These are phyloP conservation scores for Nigrospora sphaerica DNA, from an alignment of 2,329 filamentous ascomycete genomes.

Conservation along the genomic window DNA sequence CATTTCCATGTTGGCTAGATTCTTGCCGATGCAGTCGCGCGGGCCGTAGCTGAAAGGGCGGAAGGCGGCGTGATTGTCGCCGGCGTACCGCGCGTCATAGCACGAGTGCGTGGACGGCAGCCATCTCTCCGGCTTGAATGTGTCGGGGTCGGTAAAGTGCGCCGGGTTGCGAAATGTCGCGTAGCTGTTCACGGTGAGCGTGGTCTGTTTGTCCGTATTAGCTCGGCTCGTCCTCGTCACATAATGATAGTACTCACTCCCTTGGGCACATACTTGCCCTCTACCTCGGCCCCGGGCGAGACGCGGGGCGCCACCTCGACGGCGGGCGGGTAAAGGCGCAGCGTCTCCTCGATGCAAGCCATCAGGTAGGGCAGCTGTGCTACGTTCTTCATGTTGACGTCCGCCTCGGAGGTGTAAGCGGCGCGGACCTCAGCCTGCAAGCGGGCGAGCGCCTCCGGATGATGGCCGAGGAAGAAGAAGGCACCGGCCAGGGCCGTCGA, in stretches of 20 bases:
- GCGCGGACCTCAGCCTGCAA: constrained; percentile 12
- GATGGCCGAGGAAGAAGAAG: constrained; percentile 29
- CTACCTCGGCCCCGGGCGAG: constrained; percentile 16
- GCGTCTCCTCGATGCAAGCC: constrained; percentile 33
- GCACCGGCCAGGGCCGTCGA: constrained; percentile 35
- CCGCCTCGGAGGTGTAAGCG: constrained; percentile 25
- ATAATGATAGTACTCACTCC: background rate
- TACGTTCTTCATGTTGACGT: constrained; percentile 28
- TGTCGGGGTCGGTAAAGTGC: constrained; percentile 28
- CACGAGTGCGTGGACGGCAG: constrained; percentile 12
- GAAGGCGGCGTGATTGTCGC: constrained; percentile 24
- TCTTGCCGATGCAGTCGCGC: constrained; percentile 30
- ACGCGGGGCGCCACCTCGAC: constrained; percentile 13
- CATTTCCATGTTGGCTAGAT: constrained; percentile 10
- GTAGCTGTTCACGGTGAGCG: background rate
- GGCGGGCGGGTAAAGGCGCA: constrained; percentile 32
- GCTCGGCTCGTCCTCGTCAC: too few relatives aligned
- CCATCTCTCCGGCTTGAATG: constrained; percentile 32
- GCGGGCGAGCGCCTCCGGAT: constrained; percentile 23
- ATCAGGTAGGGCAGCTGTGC: constrained; percentile 29
- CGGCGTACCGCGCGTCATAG: constrained; percentile 13
- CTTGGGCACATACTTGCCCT: constrained; percentile 16
- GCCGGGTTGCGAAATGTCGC: background rate
- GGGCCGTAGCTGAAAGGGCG: constrained; percentile 30
- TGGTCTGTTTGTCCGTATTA: background rate